Evolutionary conservation across 768 basidiomycete genomes (phyloP).

Genomic region (Trametes punicea): DNA sequence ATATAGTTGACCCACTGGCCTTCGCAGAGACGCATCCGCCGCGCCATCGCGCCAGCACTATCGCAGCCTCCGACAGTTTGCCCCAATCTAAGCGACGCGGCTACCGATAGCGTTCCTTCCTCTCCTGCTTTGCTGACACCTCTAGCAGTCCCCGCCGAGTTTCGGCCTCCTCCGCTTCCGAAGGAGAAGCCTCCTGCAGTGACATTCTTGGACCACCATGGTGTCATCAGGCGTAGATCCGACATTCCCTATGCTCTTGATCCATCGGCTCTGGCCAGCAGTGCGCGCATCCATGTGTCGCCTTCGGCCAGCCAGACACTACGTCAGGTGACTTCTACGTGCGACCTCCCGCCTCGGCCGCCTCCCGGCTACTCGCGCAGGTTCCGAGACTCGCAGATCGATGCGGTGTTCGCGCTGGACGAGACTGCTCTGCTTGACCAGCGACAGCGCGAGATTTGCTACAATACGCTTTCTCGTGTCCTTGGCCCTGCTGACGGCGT

Average conservation of each 20-base stretch:
- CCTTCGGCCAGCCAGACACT: neutral
- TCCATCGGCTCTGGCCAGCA: neutral
- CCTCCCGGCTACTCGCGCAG: constrained; percentile 8
- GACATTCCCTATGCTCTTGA: neutral
- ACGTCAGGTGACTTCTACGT: neutral
- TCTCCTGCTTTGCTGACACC: constrained; percentile 2
- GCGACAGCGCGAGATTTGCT: constrained; percentile 49
- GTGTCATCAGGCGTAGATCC: neutral
- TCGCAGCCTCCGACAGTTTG: neutral
- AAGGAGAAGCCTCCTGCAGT: neutral
- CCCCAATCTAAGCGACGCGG: neutral
- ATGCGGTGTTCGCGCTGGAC: constrained; percentile 25
- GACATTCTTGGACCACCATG: neutral
- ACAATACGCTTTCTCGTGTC: constrained; percentile 46
- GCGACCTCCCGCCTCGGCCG: neutral
- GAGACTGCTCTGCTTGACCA: constrained; percentile 36
- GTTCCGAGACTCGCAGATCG: constrained; percentile 7
- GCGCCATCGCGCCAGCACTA: constrained; percentile 4
- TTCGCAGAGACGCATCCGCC: constrained; percentile 8
- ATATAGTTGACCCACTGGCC: neutral
- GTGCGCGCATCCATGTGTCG: neutral
- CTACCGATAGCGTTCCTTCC: constrained; percentile 2
- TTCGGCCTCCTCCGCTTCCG: neutral
- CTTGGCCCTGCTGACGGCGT: constrained; percentile 46
- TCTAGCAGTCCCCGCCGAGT: neutral